Evolutionary conservation across 192 early-diverging fungal genomes (phyloP).

Genomic region (Entomortierella chlamydospora): DNA sequence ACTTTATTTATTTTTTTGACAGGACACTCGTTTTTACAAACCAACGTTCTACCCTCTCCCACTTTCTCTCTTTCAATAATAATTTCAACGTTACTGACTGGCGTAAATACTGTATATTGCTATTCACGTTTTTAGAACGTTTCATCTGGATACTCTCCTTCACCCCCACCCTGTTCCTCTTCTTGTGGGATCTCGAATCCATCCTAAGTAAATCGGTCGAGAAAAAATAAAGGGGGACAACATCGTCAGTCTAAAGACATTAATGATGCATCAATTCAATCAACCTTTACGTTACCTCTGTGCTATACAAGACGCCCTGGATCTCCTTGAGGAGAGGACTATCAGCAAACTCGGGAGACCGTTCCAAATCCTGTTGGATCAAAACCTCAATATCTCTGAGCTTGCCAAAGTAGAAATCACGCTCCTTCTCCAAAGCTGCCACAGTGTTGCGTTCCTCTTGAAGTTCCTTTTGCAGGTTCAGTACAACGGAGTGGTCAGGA

Average conservation of each 20-base stretch:
- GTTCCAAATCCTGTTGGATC: constrained; percentile 82
- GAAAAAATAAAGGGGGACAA: background rate
- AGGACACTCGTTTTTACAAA: too few relatives aligned
- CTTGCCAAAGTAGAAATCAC: constrained; percentile 98
- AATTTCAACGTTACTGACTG: too few relatives aligned
- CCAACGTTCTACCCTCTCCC: background rate
- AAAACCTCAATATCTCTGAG: constrained; percentile 94
- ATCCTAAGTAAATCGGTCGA: constrained; percentile 59
- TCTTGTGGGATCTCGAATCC: constrained; percentile 84
- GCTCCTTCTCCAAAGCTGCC: constrained; percentile 94
- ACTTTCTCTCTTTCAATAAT: background rate
- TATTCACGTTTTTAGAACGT: constrained; percentile 73
- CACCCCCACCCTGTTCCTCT: constrained; percentile 40
- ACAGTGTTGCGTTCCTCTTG: constrained; percentile 86
- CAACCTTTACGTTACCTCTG: constrained; percentile 58
- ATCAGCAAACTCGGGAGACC: constrained; percentile 57
- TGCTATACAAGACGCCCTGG: constrained; percentile 92
- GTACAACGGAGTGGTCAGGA: constrained; percentile 63
- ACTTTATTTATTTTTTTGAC: too few relatives aligned
- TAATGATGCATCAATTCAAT: background rate
- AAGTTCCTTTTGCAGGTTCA: constrained; percentile 82
- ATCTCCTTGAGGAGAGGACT: constrained; percentile 76
- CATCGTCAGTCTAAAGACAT: background rate
- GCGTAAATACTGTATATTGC: too few relatives aligned
- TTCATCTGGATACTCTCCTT: constrained; percentile 65